phyloP scores from a whole-genome alignment of 345 rosid genomes.

The Psidium friedrichsthalianum region DNA sequence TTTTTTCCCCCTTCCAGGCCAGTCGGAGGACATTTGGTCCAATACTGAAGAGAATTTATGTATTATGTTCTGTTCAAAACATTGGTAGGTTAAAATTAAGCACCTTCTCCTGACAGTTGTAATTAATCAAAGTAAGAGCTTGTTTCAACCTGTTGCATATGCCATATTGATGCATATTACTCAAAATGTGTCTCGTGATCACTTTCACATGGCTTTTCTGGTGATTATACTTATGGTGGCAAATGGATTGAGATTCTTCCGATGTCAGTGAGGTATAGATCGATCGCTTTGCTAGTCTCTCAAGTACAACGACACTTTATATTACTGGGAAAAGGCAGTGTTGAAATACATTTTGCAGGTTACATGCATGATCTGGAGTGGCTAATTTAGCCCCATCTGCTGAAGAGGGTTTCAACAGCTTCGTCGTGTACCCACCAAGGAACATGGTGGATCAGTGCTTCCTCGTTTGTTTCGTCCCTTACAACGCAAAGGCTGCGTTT shows the following conservation, averaged over 20 bases:
- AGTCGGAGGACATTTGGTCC: too few relatives aligned
- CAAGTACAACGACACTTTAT: neutral
- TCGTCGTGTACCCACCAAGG: neutral
- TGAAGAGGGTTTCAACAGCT: neutral
- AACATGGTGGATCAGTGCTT: neutral
- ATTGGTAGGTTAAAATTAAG: neutral
- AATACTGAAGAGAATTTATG: too few relatives aligned
- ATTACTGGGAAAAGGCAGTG: neutral
- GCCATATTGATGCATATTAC: neutral
- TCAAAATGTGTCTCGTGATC: neutral
- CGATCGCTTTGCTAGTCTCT: neutral
- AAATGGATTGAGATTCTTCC: neutral
- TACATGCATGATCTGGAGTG: neutral
- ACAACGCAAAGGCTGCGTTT: neutral
- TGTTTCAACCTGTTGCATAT: neutral
- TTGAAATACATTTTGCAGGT: neutral
- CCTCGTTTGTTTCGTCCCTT: neutral
- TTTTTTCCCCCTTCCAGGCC: too few relatives aligned
- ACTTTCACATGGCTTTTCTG: neutral
- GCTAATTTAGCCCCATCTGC: neutral
- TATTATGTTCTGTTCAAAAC: too few relatives aligned
- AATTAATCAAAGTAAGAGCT: neutral
- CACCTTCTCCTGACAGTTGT: neutral
- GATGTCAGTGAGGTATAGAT: neutral
- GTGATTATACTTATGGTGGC: neutral